Base-by-base conservation (phyloP, 1,139 yeast species). In the Yamadazyma atmosphaerica region DNA sequence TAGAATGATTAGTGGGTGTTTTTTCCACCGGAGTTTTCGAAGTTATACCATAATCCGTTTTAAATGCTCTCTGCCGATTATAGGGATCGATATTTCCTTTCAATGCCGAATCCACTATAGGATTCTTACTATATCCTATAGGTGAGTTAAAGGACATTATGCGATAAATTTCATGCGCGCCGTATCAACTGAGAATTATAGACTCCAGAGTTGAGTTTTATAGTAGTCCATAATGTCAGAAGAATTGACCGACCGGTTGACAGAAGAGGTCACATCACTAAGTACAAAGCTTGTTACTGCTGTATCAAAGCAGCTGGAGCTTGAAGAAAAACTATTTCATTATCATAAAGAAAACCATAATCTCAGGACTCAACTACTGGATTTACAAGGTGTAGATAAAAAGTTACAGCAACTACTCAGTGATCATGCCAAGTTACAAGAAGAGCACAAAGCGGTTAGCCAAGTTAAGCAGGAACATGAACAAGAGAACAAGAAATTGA, bases 261-360 rank as follows among this genome's bases (percentile, higher is more conserved):
- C 83, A 1, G 60, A 71, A 34, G 83, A 80, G 56, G 78, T 80
- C 39, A 68, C 83, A 3, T 63, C 74, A 36, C 60, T 81, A 37
- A 78, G 83, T 26, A 80, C 85, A 11, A 77, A 76, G 54, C 61
- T 80, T 39, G 77, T 81, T 34, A 81, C 83, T 23, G 79, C 83
- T 9, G 77, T 80, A 7, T 80, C 78, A 45, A 77, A 72, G 44
- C 84, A 76, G 56, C 76, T 77, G 48, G 74, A 68, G 39, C 54
- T 80, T 39, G 86, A 72, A 45, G 76, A 71, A 44, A 67, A 56
- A 19, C 49, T 65, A 12, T 51, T 65, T 18, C 63, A 54, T 24
- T 55, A 62, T 41, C 66, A 65, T 39, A 58, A 58, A 46, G 74
- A 68, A 39, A 54, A 63, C 36, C 47, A 45, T 14, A 52, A 48